Evolutionary conservation across 1,139 yeast species (phyloP).

Genomic region (Kodamaea sp.): DNA sequence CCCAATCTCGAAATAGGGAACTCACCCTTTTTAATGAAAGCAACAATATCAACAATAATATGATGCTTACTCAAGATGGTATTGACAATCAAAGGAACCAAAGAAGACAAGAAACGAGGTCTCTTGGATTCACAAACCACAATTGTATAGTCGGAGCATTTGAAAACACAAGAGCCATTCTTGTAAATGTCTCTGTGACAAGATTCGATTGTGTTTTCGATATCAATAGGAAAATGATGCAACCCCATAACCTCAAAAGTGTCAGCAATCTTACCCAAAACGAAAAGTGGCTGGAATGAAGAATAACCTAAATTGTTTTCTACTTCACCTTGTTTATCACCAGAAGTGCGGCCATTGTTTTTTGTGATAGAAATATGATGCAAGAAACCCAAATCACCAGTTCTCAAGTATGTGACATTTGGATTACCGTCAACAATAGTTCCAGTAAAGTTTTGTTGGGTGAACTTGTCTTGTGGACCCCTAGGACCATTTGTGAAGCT

Average conservation of each 20-base stretch:
- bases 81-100: slow-evolving; percentile 81
- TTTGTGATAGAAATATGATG: slow-evolving; percentile 61
- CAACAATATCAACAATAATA: slow-evolving; percentile 78
- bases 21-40: slow-evolving; percentile 64
- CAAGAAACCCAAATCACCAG: slow-evolving; percentile 92
- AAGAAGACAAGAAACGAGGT: slow-evolving; percentile 55
- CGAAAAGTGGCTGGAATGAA: slow-evolving; percentile 73
- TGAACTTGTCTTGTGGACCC: slow-evolving; percentile 42
- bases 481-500: slow-evolving; percentile 58
- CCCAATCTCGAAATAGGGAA: slow-evolving; percentile 71
- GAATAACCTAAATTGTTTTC: slow-evolving; percentile 20
- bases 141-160: slow-evolving; percentile 79
- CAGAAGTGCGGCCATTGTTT: slow-evolving; percentile 37
- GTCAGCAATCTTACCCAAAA: slow-evolving; percentile 79
- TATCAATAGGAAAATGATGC: slow-evolving; percentile 84
- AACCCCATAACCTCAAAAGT: slow-evolving; percentile 90
- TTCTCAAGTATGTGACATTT: slow-evolving; percentile 66
- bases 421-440: slow-evolving; percentile 60
- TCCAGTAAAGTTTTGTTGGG: slow-evolving; percentile 49
- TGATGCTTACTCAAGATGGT: slow-evolving; percentile 80
- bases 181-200: slow-evolving; percentile 57
- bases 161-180: slow-evolving; percentile 69
- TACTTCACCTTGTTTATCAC: slow-evolving; percentile 43
- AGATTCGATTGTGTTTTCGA: slow-evolving; percentile 71
- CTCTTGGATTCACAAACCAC: slow-evolving; percentile 67